Conservation (phyloP, 208 protist genomes). For the Trypanosoma melophagium region DNA sequence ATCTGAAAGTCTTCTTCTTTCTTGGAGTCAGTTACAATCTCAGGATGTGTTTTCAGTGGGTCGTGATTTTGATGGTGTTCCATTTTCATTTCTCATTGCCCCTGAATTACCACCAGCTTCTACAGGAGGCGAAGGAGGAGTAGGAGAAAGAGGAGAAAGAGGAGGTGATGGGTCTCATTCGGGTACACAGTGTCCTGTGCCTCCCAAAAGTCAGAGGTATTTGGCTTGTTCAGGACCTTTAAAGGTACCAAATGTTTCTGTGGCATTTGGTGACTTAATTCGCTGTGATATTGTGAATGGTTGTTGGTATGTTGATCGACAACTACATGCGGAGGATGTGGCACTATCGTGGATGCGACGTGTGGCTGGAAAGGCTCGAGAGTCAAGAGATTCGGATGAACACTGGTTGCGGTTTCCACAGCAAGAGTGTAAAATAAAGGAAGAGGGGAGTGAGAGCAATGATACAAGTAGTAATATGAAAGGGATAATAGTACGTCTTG, state of each 20-base stretch:
- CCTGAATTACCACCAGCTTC: background rate
- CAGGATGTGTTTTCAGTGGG: conserved; percentile 46
- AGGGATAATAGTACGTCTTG: conserved; percentile 28
- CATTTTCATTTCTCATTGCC: conserved; percentile 33
- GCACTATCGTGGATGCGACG: conserved; percentile 55
- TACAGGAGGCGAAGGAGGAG: background rate
- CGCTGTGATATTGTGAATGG: conserved; percentile 25
- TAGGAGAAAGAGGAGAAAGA: conserved; percentile 10
- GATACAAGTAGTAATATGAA: background rate
- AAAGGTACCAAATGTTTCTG: background rate
- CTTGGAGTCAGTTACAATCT: conserved; percentile 9
- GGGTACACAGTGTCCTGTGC: conserved; percentile 29
- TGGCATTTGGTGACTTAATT: conserved; percentile 43
- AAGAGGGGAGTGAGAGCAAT: background rate
- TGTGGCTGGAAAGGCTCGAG: conserved; percentile 39
- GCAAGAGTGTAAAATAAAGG: background rate
- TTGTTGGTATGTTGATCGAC: conserved; percentile 48
- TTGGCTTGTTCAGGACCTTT: background rate
- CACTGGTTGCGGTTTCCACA: conserved; percentile 47
- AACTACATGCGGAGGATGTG: conserved; percentile 42
- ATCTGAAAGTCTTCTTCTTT: conserved; percentile 29
- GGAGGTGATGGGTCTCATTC: background rate
- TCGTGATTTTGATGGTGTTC: conserved; percentile 32
- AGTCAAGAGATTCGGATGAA: conserved; percentile 34
- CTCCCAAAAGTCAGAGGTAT: background rate